A percentile compares a stretch with the other conserved stretches of the same genome.
These are phyloP conservation scores for Globisporangium ultimum DNA, from an alignment of 352 stramenopile genomes.

Conservation along the genomic window DNA sequence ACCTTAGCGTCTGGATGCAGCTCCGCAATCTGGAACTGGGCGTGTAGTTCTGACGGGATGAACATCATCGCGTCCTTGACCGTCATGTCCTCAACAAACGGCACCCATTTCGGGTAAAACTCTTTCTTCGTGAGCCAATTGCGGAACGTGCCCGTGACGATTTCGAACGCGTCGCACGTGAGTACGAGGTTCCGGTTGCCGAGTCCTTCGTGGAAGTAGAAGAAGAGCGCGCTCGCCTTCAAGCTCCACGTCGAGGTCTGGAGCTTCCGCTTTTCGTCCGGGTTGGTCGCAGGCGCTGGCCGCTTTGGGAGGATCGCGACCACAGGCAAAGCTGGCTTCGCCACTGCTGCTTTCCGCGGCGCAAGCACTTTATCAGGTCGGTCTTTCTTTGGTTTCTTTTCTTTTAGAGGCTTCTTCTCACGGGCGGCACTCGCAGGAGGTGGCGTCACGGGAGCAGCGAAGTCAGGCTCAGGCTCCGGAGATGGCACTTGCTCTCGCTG, in stretches of 20 bases:
- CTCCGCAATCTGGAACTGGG: background rate
- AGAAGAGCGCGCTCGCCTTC: background rate
- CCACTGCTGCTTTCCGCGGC: background rate
- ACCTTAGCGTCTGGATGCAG: background rate
- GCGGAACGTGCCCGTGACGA: background rate
- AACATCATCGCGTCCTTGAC: background rate
- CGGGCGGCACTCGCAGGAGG: background rate
- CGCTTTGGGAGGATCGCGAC: background rate
- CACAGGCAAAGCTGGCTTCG: background rate
- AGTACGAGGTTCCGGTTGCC: background rate
- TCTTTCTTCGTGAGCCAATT: constrained; percentile 1
- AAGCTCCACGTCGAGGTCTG: background rate
- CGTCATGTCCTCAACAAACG: background rate
- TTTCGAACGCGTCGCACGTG: background rate
- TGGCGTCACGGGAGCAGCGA: background rate
- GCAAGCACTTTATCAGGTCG: too few species aligned
- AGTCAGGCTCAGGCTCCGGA: background rate
- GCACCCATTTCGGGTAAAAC: constrained; percentile 1
- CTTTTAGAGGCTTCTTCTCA: background rate
- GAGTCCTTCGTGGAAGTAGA: background rate
- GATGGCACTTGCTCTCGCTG: background rate
- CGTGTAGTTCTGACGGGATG: background rate
- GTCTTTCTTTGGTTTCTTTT: background rate
- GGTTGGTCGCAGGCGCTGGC: background rate
- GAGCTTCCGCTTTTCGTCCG: background rate